Evolutionary conservation across 2,329 filamentous ascomycete genomes (phyloP).

Genomic region (Penicillium sclerotigenum): DNA sequence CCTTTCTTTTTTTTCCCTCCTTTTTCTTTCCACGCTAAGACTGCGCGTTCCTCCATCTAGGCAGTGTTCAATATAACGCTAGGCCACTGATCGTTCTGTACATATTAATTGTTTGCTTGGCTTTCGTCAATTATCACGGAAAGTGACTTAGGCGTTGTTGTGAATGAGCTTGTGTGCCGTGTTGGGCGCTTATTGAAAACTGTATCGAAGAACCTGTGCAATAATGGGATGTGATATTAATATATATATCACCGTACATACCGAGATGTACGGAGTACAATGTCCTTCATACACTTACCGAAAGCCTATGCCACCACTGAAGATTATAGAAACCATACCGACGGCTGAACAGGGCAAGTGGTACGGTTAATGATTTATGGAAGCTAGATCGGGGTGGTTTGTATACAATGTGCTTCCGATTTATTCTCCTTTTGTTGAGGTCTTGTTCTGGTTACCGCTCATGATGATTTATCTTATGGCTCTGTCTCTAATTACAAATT

Average conservation of each 20-base stretch:
- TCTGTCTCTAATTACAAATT: background rate
- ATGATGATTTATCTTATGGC: background rate
- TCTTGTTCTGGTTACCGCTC: background rate
- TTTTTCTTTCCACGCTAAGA: conserved; percentile 1
- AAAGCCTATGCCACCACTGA: conserved; percentile 6
- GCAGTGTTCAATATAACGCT: background rate
- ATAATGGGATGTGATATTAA: background rate
- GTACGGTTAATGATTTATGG: conserved; percentile 11
- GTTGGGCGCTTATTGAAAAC: conserved; percentile 14
- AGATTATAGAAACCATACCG: conserved; percentile 10
- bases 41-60: conserved; percentile 3
- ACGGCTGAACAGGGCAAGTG: conserved; percentile 13
- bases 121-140: background rate
- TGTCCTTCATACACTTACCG: background rate
- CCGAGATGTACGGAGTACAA: background rate
- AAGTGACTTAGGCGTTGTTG: background rate
- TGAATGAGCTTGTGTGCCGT: conserved; percentile 8
- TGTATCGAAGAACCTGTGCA: background rate
- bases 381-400: background rate
- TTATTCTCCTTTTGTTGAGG: background rate
- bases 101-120: background rate
- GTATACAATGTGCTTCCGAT: background rate
- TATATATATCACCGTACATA: background rate
- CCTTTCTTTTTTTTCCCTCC: background rate
- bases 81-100: conserved; percentile 1